These are phyloP conservation scores for Komagataella pseudopastoris DNA, from an alignment of 805 yeast genomes.

Conservation along the genomic window DNA sequence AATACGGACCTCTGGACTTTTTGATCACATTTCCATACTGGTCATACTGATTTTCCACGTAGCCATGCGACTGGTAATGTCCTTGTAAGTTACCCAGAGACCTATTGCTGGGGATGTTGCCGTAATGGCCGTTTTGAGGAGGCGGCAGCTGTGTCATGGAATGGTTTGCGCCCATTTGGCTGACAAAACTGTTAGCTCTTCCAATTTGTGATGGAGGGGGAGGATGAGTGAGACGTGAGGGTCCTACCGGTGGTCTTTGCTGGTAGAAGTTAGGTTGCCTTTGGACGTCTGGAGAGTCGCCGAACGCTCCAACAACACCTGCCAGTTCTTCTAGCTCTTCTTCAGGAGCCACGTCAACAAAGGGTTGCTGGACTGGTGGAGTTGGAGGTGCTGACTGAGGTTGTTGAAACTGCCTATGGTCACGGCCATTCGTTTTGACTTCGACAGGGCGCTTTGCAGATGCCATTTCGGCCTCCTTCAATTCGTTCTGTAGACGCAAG, in stretches of 20 bases:
- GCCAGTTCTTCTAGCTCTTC: neutral
- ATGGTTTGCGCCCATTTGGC: neutral
- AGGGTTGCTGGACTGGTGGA: neutral
- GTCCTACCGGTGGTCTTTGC: neutral
- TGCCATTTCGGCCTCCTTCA: conserved; percentile 9
- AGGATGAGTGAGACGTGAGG: neutral
- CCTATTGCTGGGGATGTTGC: neutral
- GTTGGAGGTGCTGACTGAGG: neutral
- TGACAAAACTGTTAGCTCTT: neutral
- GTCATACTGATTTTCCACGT: conserved; percentile 1
- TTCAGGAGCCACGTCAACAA: neutral
- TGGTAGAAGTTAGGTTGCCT: neutral
- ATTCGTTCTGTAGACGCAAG: conserved; percentile 10
- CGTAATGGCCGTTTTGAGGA: neutral
- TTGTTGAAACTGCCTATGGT: neutral
- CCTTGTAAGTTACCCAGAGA: neutral
- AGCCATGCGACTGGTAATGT: neutral
- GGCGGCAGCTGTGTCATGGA: neutral
- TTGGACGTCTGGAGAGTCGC: neutral
- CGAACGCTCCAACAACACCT: neutral
- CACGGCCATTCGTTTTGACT: neutral
- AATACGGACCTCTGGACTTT: conserved; percentile 9
- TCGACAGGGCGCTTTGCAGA: neutral
- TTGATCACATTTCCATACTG: conserved; percentile 1
- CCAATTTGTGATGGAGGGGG: neutral